A percentile compares a stretch with the other conserved stretches of the same genome.
These are phyloP conservation scores for Boletus eberwhitei DNA, from an alignment of 768 basidiomycete genomes.

Conservation along the genomic window DNA sequence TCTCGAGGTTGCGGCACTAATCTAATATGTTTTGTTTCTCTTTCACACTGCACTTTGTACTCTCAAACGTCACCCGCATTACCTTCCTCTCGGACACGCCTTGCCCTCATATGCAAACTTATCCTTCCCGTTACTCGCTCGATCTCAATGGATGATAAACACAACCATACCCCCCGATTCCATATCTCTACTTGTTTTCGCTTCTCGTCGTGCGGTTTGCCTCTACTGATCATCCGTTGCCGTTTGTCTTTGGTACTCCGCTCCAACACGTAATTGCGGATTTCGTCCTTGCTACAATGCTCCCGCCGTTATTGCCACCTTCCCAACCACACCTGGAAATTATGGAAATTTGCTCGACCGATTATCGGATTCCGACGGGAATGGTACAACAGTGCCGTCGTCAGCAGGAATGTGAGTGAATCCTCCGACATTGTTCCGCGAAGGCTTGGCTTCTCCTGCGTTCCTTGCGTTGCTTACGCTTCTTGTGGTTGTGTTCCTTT, in stretches of 20 bases:
- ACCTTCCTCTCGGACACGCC: constrained; percentile 9
- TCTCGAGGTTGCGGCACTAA: constrained; percentile 33
- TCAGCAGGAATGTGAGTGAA: constrained; percentile 66
- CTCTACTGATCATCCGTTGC: constrained; percentile 18
- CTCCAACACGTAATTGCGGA: constrained; percentile 28
- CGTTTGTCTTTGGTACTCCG: constrained; percentile 25
- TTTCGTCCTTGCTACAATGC: constrained; percentile 20
- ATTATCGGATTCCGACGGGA: neutral
- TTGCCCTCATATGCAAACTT: constrained; percentile 19
- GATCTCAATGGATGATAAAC: constrained; percentile 18
- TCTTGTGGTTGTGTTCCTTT: neutral
- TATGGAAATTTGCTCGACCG: constrained; percentile 12
- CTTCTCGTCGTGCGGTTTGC: constrained; percentile 9
- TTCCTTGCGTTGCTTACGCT: neutral
- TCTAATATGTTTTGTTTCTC: constrained; percentile 27
- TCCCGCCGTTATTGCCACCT: neutral
- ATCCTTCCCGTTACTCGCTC: constrained; percentile 13
- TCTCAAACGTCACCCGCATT: constrained; percentile 3
- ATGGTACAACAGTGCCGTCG: constrained; percentile 48
- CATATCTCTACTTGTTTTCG: neutral
- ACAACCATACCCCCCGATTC: constrained; percentile 7
- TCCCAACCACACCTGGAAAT: constrained; percentile 1
- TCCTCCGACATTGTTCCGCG: constrained; percentile 1
- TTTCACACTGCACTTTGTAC: constrained; percentile 17
- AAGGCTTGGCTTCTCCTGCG: neutral